Evolutionary conservation across 2,329 filamentous ascomycete species (phyloP).

Genomic region (Fusarium chlamydosporum): DNA sequence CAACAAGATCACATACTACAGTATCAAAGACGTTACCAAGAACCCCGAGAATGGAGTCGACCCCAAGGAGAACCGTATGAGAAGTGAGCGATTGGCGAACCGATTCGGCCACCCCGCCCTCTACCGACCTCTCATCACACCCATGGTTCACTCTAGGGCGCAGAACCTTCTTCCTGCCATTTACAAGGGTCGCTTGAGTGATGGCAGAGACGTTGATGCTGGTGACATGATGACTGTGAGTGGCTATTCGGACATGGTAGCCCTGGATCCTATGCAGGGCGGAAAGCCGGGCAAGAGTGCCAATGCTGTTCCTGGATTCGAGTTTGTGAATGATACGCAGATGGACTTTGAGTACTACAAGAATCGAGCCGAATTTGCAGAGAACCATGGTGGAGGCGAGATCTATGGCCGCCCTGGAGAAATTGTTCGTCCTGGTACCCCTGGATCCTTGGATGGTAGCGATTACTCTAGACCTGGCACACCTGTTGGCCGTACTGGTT

Average conservation of each 20-base stretch:
- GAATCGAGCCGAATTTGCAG: constrained; percentile 87
- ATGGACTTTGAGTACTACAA: constrained; percentile 95
- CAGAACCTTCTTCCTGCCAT: constrained; percentile 88
- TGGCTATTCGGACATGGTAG: constrained; percentile 86
- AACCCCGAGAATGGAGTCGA: constrained; percentile 60
- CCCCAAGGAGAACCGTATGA: constrained; percentile 67
- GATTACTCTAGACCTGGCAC: constrained; percentile 66
- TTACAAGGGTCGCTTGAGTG: constrained; percentile 83
- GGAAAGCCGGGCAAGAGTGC: constrained; percentile 64
- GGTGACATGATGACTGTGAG: constrained; percentile 71
- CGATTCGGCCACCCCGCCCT: constrained; percentile 93
- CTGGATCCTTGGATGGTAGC: constrained; percentile 65
- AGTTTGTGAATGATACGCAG: constrained; percentile 87
- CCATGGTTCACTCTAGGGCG: constrained; percentile 94
- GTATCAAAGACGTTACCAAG: constrained; percentile 70
- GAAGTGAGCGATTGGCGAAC: constrained; percentile 77
- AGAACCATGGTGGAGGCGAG: constrained; percentile 85
- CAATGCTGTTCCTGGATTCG: constrained; percentile 77
- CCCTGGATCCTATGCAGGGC: constrained; percentile 81
- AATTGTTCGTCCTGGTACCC: constrained; percentile 72
- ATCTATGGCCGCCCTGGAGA: constrained; percentile 73
- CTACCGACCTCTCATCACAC: constrained; percentile 89
- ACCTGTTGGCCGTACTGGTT: constrained; percentile 54
- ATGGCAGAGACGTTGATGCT: constrained; percentile 72
- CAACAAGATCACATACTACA: constrained; percentile 83